Conservation (phyloP, 495 filamentous ascomycete species). For the Penicillium parvum region DNA sequence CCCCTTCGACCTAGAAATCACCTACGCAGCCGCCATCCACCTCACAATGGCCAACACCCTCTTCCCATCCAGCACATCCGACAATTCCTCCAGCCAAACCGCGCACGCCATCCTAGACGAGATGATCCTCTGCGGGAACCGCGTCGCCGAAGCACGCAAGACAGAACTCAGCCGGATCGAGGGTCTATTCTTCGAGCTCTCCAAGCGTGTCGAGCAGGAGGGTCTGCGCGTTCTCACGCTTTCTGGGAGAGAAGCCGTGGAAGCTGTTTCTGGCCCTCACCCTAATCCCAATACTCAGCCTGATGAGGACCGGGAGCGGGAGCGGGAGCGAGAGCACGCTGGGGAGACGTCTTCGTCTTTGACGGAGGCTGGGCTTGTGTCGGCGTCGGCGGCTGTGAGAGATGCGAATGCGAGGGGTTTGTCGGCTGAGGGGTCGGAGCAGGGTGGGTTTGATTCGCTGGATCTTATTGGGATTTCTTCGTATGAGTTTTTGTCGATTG, state of each 20-base stretch:
- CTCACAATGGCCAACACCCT: conserved; percentile 29
- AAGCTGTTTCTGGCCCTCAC: not conserved
- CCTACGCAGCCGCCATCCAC: conserved; percentile 32
- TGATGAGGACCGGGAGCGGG: too few species aligned
- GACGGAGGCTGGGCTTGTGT: not conserved
- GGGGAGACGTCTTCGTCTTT: not conserved
- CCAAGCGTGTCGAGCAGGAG: conserved; percentile 11
- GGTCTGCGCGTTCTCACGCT: conserved; percentile 17
- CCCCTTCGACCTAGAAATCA: conserved; percentile 37
- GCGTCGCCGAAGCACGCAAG: conserved; percentile 26
- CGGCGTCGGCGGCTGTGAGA: not conserved
- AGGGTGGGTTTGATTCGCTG: conserved; percentile 18
- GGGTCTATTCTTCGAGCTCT: conserved; percentile 21
- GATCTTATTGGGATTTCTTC: conserved; percentile 31
- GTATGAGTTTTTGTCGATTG: conserved; percentile 26
- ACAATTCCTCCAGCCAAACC: conserved; percentile 12
- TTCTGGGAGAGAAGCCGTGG: not conserved
- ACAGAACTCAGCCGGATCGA: conserved; percentile 23
- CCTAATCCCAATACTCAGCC: not conserved
- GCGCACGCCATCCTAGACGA: conserved; percentile 32
- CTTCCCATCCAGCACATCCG: conserved; percentile 21
- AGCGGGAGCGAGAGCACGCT: too few species aligned
- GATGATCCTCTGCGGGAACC: conserved; percentile 32
- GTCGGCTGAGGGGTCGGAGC: not conserved
- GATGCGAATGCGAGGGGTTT: not conserved